Evolutionary conservation across 768 basidiomycete species (phyloP).

Genomic region (Podaxis mareebaensis): DNA sequence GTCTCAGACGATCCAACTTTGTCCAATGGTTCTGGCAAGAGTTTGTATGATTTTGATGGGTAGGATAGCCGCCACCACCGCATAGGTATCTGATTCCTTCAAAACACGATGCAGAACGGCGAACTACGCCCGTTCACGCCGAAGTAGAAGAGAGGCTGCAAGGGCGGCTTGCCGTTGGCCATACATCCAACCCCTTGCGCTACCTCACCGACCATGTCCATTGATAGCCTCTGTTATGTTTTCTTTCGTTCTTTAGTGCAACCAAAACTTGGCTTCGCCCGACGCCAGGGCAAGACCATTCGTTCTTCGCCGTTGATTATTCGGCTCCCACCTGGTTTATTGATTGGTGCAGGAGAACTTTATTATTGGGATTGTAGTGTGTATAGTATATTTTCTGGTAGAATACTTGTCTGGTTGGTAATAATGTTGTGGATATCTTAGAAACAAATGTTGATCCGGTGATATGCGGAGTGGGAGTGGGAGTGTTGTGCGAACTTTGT

Average conservation of each 20-base stretch:
- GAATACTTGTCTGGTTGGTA: background rate
- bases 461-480: slow-evolving; percentile 11
- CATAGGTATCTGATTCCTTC: background rate
- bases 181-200: background rate
- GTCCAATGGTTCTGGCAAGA: slow-evolving; percentile 23
- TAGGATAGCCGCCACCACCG: background rate
- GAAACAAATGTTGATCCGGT: slow-evolving; percentile 11
- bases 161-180: background rate
- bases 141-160: background rate
- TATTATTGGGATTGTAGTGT: slow-evolving; percentile 4
- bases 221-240: background rate
- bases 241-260: slow-evolving; percentile 7
- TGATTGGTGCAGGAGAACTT: background rate
- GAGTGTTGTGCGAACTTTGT: slow-evolving; percentile 56
- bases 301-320: background rate
- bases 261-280: slow-evolving; percentile 5
- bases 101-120: background rate
- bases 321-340: background rate
- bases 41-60: slow-evolving; percentile 28
- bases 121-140: background rate
- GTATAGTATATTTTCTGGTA: slow-evolving; percentile 7
- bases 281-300: background rate
- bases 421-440: background rate
- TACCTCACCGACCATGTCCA: background rate
- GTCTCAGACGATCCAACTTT: slow-evolving; percentile 30